Percentiles rank a stretch among this genome's conserved stretches.
These are phyloP conservation scores for Centella asiatica DNA, from an alignment of 129 eudicot genomes.

Conservation along the genomic window DNA sequence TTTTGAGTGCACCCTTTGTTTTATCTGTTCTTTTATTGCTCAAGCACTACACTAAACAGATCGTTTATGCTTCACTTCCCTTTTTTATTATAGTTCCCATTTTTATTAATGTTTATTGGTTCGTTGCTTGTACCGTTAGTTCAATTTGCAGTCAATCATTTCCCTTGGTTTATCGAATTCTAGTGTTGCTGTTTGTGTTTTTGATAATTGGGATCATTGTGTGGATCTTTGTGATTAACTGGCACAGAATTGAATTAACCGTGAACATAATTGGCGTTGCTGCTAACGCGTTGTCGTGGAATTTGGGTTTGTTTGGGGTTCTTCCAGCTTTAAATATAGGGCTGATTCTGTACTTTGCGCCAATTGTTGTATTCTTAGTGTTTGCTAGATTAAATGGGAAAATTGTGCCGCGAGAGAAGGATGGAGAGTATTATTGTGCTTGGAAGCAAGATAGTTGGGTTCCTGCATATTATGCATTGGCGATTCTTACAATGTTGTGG, in stretches of 20 bases:
- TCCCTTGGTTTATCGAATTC: constrained; percentile 59
- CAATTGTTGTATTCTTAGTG: constrained; percentile 71
- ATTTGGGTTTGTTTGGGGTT: constrained; percentile 71
- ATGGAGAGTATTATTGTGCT: constrained; percentile 50
- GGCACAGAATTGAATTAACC: constrained; percentile 84
- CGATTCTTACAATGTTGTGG: constrained; percentile 89
- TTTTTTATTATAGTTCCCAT: constrained; percentile 62
- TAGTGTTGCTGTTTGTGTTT: constrained; percentile 65
- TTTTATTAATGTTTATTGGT: constrained; percentile 75
- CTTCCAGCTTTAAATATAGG: constrained; percentile 62
- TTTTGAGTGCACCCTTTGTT: constrained; percentile 65
- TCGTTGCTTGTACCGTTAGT: constrained; percentile 73
- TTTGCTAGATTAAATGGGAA: constrained; percentile 67
- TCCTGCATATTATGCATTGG: constrained; percentile 78
- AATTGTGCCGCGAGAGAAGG: constrained; percentile 48
- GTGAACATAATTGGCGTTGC: constrained; percentile 79
- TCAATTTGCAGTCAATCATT: constrained; percentile 54
- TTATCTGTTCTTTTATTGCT: constrained; percentile 54
- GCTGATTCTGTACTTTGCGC: constrained; percentile 55
- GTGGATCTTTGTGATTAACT: constrained; percentile 78
- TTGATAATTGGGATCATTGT: constrained; percentile 64
- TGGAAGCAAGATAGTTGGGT: constrained; percentile 97
- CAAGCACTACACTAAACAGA: constrained; percentile 78
- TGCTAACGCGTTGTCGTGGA: constrained; percentile 54
- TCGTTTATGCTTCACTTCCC: constrained; percentile 72